Evolutionary conservation across 352 stramenopile species (phyloP), one percentile per base, ranked within the genome.

Genomic region (Saprolegnia diclina): DNA sequence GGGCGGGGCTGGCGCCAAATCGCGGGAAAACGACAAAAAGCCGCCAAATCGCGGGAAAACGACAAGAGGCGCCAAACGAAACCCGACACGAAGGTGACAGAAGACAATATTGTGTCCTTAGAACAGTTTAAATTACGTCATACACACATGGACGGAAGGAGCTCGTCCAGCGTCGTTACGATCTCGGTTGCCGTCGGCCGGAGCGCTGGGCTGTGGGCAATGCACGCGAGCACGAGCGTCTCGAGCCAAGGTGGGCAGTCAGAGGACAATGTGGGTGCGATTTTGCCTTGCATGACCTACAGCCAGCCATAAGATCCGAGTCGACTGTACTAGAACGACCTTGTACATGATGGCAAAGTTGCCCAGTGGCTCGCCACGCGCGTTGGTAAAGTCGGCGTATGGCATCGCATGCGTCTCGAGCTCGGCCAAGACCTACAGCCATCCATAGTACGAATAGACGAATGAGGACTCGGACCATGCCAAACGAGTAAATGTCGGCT

Each of bases 331-430:
- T 7, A n/a, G n/a, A 5, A 35, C 29, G 5, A 67, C 62, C 53
- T 69, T 52, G 46, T 61, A 69, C 63, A 69, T 69, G 63, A 69
- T 69, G 38, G 63, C 53, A 48, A 69, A 69, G 53, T 69, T 69
- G 26, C 63, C 63, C 7, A 69, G 37, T n/a, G 53, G 32, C 29
- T 69, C 32, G 24, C 63, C 63, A 7, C 54, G 53, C 10, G 9
- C 13, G 26, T 69, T 69, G 37, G 35, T n/a, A 32, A 69, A 54
- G 38, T 52, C 63, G 16, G 13, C 19, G 35, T 69, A 69, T 16
- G 63, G 63, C 53, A 69, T 37, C 4, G 24, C 53, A 24, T 69
- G 63, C 37, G 63, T 62, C 9, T 69, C 63, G n/a, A 69, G 26
- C 35, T 69, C 63, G 10, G 63, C 45, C 4, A 69, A 24, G 6